Evolutionary conservation across 2,329 filamentous ascomycete species (phyloP).

Genomic region (Stagonosporopsis cucurbitacearum): DNA sequence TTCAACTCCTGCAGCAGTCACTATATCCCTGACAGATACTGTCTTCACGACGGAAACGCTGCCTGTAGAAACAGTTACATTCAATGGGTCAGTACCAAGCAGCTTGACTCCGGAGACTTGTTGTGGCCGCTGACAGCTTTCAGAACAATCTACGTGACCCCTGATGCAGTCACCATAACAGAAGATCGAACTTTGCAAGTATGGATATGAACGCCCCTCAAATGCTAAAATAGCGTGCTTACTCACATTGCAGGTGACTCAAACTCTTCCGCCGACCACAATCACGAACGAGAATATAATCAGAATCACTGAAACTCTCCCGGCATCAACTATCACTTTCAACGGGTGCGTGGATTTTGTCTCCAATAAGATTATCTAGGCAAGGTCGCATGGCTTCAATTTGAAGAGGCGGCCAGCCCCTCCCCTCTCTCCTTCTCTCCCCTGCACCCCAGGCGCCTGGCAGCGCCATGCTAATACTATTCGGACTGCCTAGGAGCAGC

Average conservation of each 20-base stretch:
- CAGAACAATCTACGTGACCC: constrained; percentile 3
- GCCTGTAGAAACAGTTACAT: constrained; percentile 3
- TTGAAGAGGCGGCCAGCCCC: no score
- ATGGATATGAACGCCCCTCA: not conserved
- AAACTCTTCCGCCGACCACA: not conserved
- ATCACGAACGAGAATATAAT: not conserved
- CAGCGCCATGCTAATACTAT: no score
- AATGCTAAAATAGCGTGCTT: not conserved
- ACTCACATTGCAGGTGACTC: not conserved
- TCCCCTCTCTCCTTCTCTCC: no score
- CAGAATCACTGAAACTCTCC: not conserved
- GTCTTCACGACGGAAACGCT: constrained; percentile 1
- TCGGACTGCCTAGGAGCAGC: no score
- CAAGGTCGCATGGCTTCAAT: no score
- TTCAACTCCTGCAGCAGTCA: not conserved
- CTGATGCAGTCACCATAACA: not conserved
- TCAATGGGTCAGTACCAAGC: constrained; percentile 1
- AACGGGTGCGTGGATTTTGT: not conserved
- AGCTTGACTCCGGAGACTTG: not conserved
- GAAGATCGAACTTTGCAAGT: not conserved
- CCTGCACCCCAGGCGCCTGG: no score
- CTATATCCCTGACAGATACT: not conserved
- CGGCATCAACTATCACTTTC: constrained; percentile 3
- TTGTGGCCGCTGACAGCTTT: not conserved
- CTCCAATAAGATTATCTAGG: no score